A percentile compares a stretch with the other conserved stretches of the same genome.
phyloP scores from a whole-genome alignment of 225 moss, liverwort and hornwort species.

The Neckera pumila region DNA sequence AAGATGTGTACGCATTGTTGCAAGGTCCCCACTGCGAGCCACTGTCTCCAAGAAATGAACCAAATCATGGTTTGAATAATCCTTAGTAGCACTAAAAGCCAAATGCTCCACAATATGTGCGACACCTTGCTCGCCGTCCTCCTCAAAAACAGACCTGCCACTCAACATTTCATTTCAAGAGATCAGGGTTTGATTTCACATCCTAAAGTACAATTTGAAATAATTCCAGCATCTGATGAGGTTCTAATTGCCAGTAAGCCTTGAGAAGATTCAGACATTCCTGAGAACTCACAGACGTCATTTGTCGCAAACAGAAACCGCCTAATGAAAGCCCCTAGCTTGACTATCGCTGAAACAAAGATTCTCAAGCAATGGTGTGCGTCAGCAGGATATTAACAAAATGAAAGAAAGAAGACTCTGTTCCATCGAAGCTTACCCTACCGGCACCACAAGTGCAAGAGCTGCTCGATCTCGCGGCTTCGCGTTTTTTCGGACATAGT shows the following conservation, averaged over 20 bases:
- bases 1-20: constrained; percentile 63
- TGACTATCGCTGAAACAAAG: not conserved
- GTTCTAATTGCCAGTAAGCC: not conserved
- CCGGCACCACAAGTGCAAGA: constrained; percentile 57
- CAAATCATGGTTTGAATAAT: constrained; percentile 66
- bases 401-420: not conserved
- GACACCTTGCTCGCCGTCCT: constrained; percentile 69
- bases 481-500: constrained; percentile 58
- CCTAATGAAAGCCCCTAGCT: not conserved
- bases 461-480: constrained; percentile 66
- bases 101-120: constrained; percentile 84
- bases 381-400: not conserved
- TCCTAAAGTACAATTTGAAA: not conserved
- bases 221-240: not conserved
- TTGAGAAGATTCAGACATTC: not conserved
- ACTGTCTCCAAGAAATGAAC: constrained; percentile 60
- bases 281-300: not conserved
- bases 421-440: constrained; percentile 27
- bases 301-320: not conserved
- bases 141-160: constrained; percentile 66
- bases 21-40: constrained; percentile 77
- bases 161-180: not conserved
- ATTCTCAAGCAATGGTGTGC: not conserved
- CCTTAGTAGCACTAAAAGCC: constrained; percentile 70
- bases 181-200: not conserved